These are phyloP conservation scores for Cruciata laevipes DNA, from an alignment of 257 asterid genomes.

Conservation along the genomic window DNA sequence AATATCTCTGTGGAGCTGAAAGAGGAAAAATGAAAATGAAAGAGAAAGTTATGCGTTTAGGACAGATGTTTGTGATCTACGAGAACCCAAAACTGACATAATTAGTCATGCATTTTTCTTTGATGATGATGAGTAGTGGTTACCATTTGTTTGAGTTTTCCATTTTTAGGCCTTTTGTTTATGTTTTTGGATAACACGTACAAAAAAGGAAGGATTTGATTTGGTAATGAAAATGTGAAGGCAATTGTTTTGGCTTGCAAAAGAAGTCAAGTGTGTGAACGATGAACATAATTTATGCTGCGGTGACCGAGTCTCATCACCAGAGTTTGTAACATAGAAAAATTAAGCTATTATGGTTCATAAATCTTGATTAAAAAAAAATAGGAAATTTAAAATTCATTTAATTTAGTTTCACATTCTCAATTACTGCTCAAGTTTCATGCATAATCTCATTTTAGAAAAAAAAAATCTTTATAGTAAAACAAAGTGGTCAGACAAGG, in stretches of 20 bases:
- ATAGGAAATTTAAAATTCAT: too few relatives aligned
- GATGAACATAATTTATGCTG: neutral
- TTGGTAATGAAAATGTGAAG: neutral
- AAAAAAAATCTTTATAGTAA: too few relatives aligned
- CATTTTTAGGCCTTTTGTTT: neutral
- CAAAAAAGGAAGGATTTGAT: neutral
- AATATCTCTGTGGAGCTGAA: slow-evolving; percentile 1
- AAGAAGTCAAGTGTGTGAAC: neutral
- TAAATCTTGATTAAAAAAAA: too few relatives aligned
- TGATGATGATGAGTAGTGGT: neutral
- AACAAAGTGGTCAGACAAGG: too few relatives aligned
- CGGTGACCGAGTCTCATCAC: neutral
- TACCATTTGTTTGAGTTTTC: neutral
- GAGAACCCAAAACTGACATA: neutral
- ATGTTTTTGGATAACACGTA: neutral
- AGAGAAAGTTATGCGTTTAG: slow-evolving; percentile 9
- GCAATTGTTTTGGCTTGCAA: neutral
- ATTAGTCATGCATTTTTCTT: too few relatives aligned
- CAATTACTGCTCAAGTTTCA: too few relatives aligned
- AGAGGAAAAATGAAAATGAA: neutral
- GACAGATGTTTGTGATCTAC: neutral
- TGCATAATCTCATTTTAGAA: too few relatives aligned
- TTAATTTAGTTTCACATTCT: too few relatives aligned
- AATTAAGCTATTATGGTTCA: too few relatives aligned
- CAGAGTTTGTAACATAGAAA: too few relatives aligned